Evolutionary conservation across 1,284 basidiomycete genomes (phyloP).

Genomic region (Meira miltonrushii): DNA sequence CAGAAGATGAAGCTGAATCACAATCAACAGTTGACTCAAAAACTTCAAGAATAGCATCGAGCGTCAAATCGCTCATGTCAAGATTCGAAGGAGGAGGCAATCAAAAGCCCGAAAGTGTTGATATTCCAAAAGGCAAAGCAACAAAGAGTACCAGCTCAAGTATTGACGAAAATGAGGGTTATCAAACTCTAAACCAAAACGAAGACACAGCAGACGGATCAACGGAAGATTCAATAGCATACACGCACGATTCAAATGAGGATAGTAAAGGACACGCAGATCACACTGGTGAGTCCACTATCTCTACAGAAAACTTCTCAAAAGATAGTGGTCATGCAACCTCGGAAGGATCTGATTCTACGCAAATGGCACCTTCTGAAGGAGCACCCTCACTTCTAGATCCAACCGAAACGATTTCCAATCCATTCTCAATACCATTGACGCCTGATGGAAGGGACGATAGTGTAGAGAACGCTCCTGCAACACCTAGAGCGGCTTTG

Average conservation of each 20-base stretch:
- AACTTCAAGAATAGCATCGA: not conserved
- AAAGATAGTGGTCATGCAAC: not conserved
- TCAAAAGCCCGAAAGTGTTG: not conserved
- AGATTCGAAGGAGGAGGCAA: not conserved
- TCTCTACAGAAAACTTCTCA: not conserved
- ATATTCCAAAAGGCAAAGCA: not conserved
- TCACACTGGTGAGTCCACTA: not conserved
- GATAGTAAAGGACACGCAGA: not conserved
- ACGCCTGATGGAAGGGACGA: not conserved
- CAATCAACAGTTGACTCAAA: not conserved
- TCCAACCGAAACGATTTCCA: conserved; percentile 39
- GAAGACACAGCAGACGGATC: not conserved
- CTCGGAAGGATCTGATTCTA: not conserved
- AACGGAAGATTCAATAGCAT: not conserved
- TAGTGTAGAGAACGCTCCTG: not conserved
- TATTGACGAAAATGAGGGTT: not conserved
- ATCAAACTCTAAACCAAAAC: not conserved
- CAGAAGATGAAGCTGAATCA: not conserved
- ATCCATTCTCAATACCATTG: conserved; percentile 30
- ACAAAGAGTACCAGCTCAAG: not conserved
- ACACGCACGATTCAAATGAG: not conserved
- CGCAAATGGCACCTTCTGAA: conserved; percentile 24
- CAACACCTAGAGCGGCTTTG: not conserved
- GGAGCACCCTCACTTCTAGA: conserved; percentile 43
- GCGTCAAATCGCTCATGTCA: not conserved